Base-by-base conservation (phyloP, 2,329 filamentous ascomycete genomes). In the Beauveria caledonica region DNA sequence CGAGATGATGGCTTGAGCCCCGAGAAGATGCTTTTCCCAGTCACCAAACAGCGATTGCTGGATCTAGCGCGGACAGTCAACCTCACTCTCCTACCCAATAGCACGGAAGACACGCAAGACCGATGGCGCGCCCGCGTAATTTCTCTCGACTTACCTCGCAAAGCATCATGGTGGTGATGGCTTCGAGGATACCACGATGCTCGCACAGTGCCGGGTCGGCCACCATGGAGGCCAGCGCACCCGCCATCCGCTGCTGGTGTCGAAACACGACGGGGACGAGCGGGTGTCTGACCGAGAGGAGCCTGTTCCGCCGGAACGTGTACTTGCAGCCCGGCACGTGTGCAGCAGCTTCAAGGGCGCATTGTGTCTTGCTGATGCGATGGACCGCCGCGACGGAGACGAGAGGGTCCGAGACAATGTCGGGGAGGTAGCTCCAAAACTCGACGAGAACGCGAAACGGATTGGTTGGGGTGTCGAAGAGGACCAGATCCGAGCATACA, bases 11-110 rank as follows among this genome's bases (percentile, higher is more conserved):
- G 59, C 52, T 13, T 60, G 60, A 11, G 63, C 63, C 3, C 61
- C 63, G 3, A 55, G 33, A 13, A 64, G 59, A 58, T 64, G 61
- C 2, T 50, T 54, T 3, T 50, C 40, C 63, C 62, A 64, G 7
- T 58, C 51, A 10, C 63, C 62, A 61, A 63, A 64, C 13, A 58
- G 48, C 13, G 62, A 64, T 23, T 64, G 63, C 23, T 64, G 62
- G 10, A 64, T 51, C 61, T 62, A 39, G 4, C 3, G 53, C 53
- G 5, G 17, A 11, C 23, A n/a, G 39, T 46, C 25, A 56, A 33
- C 7, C 15, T 21, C 46, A 33, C 42, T 36, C 29, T 1, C 11
- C 1, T 5, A 36, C 11, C 33, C 2, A 11, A 5, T 33, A 33
- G 1, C 11, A 11, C 29, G 11, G 11, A 10, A 13, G 29, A 13